Conservation (phyloP, 768 basidiomycete genomes). For the Rhodotorula kratochvilovae region DNA sequence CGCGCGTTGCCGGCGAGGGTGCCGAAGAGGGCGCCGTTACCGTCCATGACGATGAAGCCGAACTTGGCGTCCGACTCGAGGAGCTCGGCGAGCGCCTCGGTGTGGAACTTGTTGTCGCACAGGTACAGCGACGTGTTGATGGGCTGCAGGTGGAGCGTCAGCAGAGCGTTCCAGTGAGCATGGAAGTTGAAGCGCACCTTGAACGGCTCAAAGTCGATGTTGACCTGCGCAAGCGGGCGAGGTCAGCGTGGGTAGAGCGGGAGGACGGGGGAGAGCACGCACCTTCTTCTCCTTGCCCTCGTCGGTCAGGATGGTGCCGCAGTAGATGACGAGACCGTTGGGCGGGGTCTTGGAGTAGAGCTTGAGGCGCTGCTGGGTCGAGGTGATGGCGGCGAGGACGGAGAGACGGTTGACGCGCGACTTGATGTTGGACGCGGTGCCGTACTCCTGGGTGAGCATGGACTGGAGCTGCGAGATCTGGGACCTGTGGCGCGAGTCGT, state of each 20-base stretch:
- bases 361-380: constrained; percentile 94
- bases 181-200: constrained; percentile 50
- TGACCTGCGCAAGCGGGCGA: constrained; percentile 27
- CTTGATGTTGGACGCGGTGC: constrained; percentile 92
- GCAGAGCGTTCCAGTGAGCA: rapidly evolving
- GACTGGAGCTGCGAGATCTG: constrained; percentile 90
- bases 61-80: constrained; percentile 96
- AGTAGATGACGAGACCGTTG: constrained; percentile 91
- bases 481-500: constrained; percentile 43
- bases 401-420: constrained; percentile 96
- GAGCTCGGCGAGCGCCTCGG: constrained; percentile 91
- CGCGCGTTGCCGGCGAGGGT: constrained; percentile 94
- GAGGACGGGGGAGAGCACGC: constrained; percentile 50
- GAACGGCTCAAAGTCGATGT: constrained; percentile 94
- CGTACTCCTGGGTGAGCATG: constrained; percentile 82
- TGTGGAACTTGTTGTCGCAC: constrained; percentile 99
- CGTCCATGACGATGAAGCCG: constrained; percentile 99
- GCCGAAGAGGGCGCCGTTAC: constrained; percentile 94
- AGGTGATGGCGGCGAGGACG: constrained; percentile 94
- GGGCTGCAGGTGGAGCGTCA: constrained; percentile 54
- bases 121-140: constrained; percentile 98
- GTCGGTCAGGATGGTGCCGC: constrained; percentile 91
- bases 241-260: not conserved
- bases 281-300: constrained; percentile 98
- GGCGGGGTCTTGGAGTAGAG: constrained; percentile 93